These are phyloP conservation scores for Pisolithus marmoratus DNA, from an alignment of 768 basidiomycete species.

Conservation along the genomic window DNA sequence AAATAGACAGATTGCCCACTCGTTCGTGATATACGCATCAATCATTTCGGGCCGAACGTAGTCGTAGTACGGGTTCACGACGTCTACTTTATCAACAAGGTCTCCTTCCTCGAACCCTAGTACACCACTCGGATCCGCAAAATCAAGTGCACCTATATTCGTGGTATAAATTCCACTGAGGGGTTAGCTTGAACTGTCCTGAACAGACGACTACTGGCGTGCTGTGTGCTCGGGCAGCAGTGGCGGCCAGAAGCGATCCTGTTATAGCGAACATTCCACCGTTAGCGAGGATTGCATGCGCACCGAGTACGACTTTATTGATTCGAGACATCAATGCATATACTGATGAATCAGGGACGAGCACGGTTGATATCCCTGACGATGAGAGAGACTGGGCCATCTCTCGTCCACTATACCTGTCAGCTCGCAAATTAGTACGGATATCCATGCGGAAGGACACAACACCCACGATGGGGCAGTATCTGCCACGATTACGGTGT, in stretches of 20 bases:
- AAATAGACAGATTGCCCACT: constrained; percentile 53
- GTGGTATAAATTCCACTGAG: constrained; percentile 83
- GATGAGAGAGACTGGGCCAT: constrained; percentile 80
- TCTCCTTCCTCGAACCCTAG: constrained; percentile 72
- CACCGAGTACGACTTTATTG: constrained; percentile 93
- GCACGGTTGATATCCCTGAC: constrained; percentile 84
- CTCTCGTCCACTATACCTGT: constrained; percentile 76
- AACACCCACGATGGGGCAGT: constrained; percentile 81
- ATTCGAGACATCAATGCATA: constrained; percentile 95
- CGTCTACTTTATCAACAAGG: constrained; percentile 83
- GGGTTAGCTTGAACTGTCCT: constrained; percentile 95
- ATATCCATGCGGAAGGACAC: not conserved
- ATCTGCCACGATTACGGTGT: constrained; percentile 94
- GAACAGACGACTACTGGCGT: constrained; percentile 92
- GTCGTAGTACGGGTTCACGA: constrained; percentile 95
- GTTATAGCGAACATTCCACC: constrained; percentile 91
- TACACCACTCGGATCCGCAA: constrained; percentile 64
- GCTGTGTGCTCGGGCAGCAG: constrained; percentile 83
- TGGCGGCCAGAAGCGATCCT: constrained; percentile 79
- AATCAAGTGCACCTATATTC: constrained; percentile 81
- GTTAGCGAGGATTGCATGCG: constrained; percentile 94
- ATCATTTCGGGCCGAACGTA: constrained; percentile 91
- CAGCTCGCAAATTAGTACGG: not conserved
- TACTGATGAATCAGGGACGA: constrained; percentile 94
- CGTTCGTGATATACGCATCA: constrained; percentile 92